These are phyloP conservation scores for Mortierella polycephala DNA, from an alignment of 371 early-diverging fungal species.

Conservation along the genomic window DNA sequence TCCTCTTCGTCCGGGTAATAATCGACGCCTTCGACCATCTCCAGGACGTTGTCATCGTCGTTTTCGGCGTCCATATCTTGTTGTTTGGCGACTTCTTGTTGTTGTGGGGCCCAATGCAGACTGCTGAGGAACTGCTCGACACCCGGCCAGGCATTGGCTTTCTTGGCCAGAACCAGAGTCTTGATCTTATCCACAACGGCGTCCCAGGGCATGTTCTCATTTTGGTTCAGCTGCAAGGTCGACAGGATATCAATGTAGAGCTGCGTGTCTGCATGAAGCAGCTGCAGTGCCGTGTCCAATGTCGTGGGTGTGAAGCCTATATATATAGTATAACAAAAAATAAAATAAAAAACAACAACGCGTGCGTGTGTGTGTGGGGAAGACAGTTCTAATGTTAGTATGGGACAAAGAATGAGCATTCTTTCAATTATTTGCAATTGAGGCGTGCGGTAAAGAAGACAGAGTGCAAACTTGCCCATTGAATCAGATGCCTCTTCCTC, in stretches of 20 bases:
- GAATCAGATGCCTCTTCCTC: constrained; percentile 56
- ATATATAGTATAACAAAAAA: background rate
- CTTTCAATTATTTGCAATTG: too few species aligned
- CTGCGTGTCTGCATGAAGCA: constrained; percentile 51
- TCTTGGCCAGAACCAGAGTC: constrained; percentile 33
- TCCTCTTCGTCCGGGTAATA: constrained; percentile 43
- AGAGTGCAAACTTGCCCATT: constrained; percentile 41
- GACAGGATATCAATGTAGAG: constrained; percentile 56
- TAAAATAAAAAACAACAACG: background rate
- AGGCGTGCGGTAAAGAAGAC: background rate
- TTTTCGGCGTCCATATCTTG: constrained; percentile 15
- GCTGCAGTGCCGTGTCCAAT: constrained; percentile 34
- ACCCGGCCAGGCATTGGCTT: constrained; percentile 52
- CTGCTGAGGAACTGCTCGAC: constrained; percentile 50
- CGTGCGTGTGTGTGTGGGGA: too few species aligned
- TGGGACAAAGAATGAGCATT: too few species aligned
- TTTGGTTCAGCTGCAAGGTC: constrained; percentile 54
- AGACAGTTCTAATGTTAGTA: background rate
- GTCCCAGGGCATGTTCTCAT: constrained; percentile 56
- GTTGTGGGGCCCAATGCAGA: constrained; percentile 38
- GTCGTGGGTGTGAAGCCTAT: constrained; percentile 41
- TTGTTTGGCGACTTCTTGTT: background rate
- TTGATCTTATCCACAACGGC: constrained; percentile 48
- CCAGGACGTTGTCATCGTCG: constrained; percentile 39
- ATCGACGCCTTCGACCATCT: constrained; percentile 48